Conservation (phyloP, 305 asterid species). For the Fraxinus dipetala region DNA sequence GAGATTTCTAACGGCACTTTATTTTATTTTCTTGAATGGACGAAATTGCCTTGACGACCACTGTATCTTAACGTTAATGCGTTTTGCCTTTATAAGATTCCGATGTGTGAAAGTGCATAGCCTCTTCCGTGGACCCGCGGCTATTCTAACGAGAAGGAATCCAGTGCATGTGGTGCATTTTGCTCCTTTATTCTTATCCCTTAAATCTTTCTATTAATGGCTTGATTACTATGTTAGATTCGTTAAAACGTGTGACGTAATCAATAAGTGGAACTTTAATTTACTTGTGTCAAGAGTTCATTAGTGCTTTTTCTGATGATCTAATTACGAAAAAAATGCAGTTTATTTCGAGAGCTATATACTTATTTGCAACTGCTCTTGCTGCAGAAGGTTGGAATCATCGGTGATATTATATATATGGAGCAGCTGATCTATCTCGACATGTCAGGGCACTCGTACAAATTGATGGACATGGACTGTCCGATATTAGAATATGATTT, state of each 20-base stretch:
- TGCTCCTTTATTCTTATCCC: neutral
- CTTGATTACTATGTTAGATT: neutral
- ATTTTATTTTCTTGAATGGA: neutral
- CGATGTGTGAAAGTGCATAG: neutral
- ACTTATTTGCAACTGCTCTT: too few relatives aligned
- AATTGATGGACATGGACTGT: too few relatives aligned
- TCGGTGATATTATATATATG: too few relatives aligned
- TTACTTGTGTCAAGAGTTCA: too few relatives aligned
- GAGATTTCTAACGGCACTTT: neutral
- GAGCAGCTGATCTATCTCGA: too few relatives aligned
- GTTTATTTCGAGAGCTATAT: too few relatives aligned
- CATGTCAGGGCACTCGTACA: too few relatives aligned
- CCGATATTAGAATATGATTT: too few relatives aligned
- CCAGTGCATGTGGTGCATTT: neutral
- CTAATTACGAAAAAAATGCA: too few relatives aligned
- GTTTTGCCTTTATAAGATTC: neutral
- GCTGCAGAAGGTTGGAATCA: too few relatives aligned
- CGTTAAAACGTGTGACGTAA: neutral
- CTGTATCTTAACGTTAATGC: slow-evolving; percentile 7
- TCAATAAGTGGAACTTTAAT: too few relatives aligned
- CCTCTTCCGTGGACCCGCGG: slow-evolving; percentile 7
- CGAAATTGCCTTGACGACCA: slow-evolving; percentile 18
- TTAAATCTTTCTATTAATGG: neutral
- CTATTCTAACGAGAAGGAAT: neutral
- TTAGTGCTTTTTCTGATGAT: too few relatives aligned